Evolutionary conservation across 345 rosid genomes (phyloP).

Genomic region (Acer saccharum): DNA sequence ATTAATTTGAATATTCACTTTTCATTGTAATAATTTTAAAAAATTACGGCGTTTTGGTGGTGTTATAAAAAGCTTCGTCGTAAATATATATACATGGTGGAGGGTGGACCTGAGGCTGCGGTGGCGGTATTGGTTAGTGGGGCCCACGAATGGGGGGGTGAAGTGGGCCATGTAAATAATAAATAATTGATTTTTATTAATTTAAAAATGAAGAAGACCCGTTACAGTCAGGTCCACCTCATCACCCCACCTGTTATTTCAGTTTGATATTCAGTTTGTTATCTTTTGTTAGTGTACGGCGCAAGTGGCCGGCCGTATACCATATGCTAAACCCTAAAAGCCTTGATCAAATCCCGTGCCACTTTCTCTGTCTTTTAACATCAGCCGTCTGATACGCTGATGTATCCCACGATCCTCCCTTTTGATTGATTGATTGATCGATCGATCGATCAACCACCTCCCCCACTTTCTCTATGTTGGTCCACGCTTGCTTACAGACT

Average conservation of each 20-base stretch:
- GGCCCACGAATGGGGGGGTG: not conserved
- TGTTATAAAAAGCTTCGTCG: no score
- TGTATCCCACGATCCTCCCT: not conserved
- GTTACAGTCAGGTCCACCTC: slow-evolving; percentile 29
- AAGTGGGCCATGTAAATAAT: not conserved
- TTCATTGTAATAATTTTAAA: no score
- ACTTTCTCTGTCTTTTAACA: not conserved
- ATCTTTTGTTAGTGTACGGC: slow-evolving; percentile 13
- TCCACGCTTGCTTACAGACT: no score
- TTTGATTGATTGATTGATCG: not conserved
- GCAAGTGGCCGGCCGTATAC: slow-evolving; percentile 4
- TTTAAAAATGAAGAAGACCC: not conserved
- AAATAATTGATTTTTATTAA: no score
- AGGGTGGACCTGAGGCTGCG: slow-evolving; percentile 14
- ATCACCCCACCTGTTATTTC: slow-evolving; percentile 17
- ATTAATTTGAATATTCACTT: no score
- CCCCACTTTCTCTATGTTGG: not conserved
- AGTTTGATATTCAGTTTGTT: slow-evolving; percentile 16
- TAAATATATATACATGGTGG: not conserved
- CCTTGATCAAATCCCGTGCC: not conserved
- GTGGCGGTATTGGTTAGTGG: slow-evolving; percentile 15
- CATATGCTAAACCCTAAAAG: no score
- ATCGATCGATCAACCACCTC: no score
- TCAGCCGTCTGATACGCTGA: not conserved
- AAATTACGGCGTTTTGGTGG: no score